Percentiles rank a stretch among this genome's conserved stretches.
Conservation (phyloP, 108 stramenopile genomes). For the Nitzschia sp. region DNA sequence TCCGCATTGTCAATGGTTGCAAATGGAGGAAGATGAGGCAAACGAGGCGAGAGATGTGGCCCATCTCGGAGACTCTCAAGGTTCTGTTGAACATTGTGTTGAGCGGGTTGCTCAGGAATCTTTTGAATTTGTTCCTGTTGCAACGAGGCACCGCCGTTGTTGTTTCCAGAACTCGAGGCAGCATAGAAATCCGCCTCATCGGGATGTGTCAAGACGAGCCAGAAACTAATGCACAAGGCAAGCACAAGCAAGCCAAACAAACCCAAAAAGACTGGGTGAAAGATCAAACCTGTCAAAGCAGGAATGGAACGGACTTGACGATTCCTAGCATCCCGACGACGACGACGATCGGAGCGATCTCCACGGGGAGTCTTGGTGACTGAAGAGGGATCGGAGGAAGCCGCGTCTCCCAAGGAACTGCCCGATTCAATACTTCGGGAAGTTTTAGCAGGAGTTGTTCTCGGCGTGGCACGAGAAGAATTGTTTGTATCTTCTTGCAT, state of each 20-base stretch:
- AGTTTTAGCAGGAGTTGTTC: no score
- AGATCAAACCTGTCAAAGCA: constrained; percentile 7
- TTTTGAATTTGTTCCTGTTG: neutral
- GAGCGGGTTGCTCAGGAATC: neutral
- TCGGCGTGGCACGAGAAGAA: no score
- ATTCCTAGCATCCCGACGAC: neutral
- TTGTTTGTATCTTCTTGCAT: no score
- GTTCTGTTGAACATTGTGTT: neutral
- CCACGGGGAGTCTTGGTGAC: neutral
- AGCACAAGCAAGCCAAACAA: constrained; percentile 14
- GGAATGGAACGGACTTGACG: neutral
- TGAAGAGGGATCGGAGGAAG: neutral
- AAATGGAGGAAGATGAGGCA: constrained; percentile 31
- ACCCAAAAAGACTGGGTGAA: constrained; percentile 20
- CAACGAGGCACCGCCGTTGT: neutral
- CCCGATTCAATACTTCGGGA: neutral
- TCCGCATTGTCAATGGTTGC: constrained; percentile 33
- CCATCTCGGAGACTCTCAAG: constrained; percentile 1
- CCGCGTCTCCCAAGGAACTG: neutral
- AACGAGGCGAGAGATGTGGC: constrained; percentile 30
- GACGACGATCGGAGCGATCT: neutral
- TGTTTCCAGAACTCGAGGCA: neutral
- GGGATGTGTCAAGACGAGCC: constrained; percentile 14
- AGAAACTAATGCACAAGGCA: constrained; percentile 14
- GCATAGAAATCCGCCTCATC: neutral